Percentiles rank a stretch among this genome's conserved stretches.
These are phyloP conservation scores for Trichoderma gamsii DNA, from an alignment of 495 filamentous ascomycete species.

Conservation along the genomic window DNA sequence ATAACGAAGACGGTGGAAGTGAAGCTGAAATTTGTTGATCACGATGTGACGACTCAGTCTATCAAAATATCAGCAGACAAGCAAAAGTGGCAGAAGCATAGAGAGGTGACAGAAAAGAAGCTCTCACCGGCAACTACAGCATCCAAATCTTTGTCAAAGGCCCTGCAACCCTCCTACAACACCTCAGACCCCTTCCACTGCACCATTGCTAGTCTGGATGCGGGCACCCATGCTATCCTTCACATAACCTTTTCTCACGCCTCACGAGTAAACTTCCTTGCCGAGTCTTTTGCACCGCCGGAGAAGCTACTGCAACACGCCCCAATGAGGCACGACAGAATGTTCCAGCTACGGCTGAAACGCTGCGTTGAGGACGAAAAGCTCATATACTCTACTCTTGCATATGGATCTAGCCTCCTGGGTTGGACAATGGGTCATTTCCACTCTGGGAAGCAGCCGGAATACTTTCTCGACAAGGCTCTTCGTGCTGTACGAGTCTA, in stretches of 20 bases:
- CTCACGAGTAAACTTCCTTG: background rate
- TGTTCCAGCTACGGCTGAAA: background rate
- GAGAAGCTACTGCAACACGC: background rate
- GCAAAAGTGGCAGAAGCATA: background rate
- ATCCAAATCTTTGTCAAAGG: background rate
- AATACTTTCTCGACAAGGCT: background rate
- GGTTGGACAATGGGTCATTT: background rate
- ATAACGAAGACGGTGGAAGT: background rate
- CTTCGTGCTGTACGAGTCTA: background rate
- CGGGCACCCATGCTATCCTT: slow-evolving; percentile 6
- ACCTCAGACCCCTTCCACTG: background rate
- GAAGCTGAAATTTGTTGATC: background rate
- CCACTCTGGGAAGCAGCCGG: background rate
- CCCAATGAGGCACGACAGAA: background rate
- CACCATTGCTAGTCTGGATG: background rate
- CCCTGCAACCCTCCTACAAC: background rate
- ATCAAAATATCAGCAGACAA: too few relatives aligned
- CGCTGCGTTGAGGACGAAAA: background rate
- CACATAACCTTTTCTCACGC: background rate
- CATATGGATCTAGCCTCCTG: background rate
- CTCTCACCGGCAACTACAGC: background rate
- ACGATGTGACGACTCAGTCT: background rate
- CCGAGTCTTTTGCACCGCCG: slow-evolving; percentile 1
- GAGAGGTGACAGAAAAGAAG: background rate
- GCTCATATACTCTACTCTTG: slow-evolving; percentile 4